Percentiles rank a stretch among this genome's conserved stretches.
Evolutionary conservation across 2,329 filamentous ascomycete species (phyloP).

Genomic region (Keithomyces neogunnii): DNA sequence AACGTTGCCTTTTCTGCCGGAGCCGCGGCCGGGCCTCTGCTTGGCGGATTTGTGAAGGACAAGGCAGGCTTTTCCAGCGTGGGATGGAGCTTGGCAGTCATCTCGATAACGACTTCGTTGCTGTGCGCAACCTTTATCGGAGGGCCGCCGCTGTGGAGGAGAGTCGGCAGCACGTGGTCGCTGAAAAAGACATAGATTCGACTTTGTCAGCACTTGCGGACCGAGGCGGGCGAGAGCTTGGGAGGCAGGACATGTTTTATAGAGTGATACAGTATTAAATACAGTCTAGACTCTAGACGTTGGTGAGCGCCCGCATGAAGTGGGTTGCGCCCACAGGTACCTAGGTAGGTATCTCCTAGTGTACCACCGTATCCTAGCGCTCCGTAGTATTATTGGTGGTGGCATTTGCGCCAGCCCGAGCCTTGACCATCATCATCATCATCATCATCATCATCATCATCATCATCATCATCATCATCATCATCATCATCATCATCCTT

Average conservation of each 20-base stretch:
- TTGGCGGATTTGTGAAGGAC: slow-evolving; percentile 26
- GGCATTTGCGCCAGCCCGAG: too few species aligned
- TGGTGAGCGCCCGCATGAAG: too few species aligned
- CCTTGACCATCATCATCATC: too few species aligned
- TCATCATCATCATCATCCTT: too few species aligned
- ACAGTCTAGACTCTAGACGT: too few species aligned
- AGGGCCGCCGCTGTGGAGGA: slow-evolving; percentile 13
- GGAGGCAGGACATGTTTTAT: neutral
- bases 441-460: too few species aligned
- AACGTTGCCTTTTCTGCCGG: slow-evolving; percentile 26
- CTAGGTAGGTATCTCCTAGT: too few species aligned
- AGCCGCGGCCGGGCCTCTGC: slow-evolving; percentile 22
- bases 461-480: too few species aligned
- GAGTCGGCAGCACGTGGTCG: neutral
- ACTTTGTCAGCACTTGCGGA: neutral
- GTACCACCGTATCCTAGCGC: too few species aligned
- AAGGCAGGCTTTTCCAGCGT: slow-evolving; percentile 23
- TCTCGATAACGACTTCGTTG: slow-evolving; percentile 19
- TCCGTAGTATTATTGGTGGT: too few species aligned
- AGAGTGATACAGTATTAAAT: too few species aligned
- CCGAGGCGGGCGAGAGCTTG: neutral
- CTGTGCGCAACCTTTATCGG: slow-evolving; percentile 21
- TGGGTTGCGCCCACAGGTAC: too few species aligned
- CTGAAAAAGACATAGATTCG: neutral
- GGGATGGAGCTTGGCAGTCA: slow-evolving; percentile 21